Evolutionary conservation across 1,284 basidiomycete species (phyloP).

Genomic region (Puccinia brachypodii): DNA sequence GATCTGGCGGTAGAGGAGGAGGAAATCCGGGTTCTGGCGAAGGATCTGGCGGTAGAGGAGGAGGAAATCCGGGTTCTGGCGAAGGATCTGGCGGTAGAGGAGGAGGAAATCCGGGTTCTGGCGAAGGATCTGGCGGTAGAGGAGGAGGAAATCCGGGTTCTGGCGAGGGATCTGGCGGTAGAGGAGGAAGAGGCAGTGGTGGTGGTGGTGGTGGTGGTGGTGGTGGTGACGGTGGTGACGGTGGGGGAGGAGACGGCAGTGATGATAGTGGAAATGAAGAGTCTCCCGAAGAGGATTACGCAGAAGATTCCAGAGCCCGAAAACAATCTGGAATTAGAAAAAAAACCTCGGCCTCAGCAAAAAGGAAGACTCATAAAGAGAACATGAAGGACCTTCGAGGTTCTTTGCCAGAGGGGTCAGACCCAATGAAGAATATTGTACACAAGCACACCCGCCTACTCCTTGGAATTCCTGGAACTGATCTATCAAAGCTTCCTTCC

Average conservation of each 20-base stretch:
- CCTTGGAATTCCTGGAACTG: background rate
- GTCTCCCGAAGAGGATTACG: background rate
- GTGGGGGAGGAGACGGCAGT: background rate
- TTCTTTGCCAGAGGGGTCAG: background rate
- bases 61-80: background rate
- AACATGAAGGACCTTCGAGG: background rate
- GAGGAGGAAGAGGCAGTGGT: background rate
- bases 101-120: background rate
- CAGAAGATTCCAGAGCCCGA: background rate
- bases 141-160: background rate
- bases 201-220: background rate
- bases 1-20: no score
- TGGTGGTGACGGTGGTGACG: background rate
- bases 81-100: background rate
- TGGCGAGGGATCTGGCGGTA: background rate
- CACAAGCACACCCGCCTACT: conserved; percentile 2
- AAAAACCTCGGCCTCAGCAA: conserved; percentile 4
- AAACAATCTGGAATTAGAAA: background rate
- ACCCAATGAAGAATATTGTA: conserved; percentile 10
- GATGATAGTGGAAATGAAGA: background rate
- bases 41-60: no score
- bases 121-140: background rate
- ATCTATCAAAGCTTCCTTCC: background rate
- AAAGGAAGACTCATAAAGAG: conserved; percentile 1
- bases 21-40: no score